phyloP scores from a whole-genome alignment of 768 basidiomycete genomes.

The Floccularia luteovirens region DNA sequence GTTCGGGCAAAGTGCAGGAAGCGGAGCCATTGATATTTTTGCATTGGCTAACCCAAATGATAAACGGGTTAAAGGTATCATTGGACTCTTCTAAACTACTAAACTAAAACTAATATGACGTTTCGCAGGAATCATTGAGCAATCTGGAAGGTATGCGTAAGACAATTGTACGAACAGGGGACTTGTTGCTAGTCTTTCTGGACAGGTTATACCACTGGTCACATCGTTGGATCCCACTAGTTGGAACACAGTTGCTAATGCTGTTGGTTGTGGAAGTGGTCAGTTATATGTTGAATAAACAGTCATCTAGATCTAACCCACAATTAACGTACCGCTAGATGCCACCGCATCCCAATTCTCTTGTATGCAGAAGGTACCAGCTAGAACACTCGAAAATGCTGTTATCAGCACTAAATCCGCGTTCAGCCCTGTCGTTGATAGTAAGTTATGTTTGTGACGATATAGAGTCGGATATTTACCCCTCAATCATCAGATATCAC shows the following conservation, averaged over 20 bases:
- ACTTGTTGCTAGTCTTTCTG: slow-evolving; percentile 2
- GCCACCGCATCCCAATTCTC: slow-evolving; percentile 20
- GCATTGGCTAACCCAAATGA: slow-evolving; percentile 24
- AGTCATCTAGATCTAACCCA: not conserved
- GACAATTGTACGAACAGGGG: not conserved
- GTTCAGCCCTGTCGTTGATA: slow-evolving; percentile 23
- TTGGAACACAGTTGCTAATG: slow-evolving; percentile 22
- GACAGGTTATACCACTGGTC: not conserved
- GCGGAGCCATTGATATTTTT: slow-evolving; percentile 23
- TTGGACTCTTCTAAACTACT: not conserved
- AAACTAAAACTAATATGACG: not conserved
- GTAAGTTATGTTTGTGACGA: slow-evolving; percentile 11
- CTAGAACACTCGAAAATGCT: slow-evolving; percentile 20
- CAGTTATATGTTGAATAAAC: not conserved
- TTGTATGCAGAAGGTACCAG: slow-evolving; percentile 27
- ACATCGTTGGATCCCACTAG: slow-evolving; percentile 12
- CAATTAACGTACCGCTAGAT: slow-evolving; percentile 7
- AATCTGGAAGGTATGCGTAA: slow-evolving; percentile 23
- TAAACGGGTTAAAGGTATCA: slow-evolving; percentile 18
- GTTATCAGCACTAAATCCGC: slow-evolving; percentile 17
- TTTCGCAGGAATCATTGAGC: slow-evolving; percentile 21
- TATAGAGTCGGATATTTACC: not conserved
- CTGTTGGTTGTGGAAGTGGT: slow-evolving; percentile 26
- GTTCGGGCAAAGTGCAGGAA: slow-evolving; percentile 31
- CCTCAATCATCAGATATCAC: slow-evolving; percentile 18